Base-by-base conservation (phyloP, 176 grass and related monocot species). In the Rhynchospora tenuis region DNA sequence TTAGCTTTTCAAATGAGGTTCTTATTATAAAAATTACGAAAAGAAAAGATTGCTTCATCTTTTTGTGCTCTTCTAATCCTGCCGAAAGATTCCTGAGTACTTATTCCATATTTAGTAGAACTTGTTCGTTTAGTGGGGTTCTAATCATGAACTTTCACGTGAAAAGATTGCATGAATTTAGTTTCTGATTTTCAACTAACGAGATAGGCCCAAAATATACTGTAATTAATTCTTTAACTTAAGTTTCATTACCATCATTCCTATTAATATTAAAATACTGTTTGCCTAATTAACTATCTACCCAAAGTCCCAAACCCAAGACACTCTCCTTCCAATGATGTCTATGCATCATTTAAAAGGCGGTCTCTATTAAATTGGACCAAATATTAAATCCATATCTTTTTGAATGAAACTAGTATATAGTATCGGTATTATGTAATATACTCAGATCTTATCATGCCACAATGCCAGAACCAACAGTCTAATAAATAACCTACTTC, bases 21-120 rank as follows among this genome's bases (percentile, higher is more conserved):
- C 45, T 50, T 2, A 51, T 73, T 27, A 27, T 9, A 47, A 27
- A 52, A 74, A 74, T 7, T 74, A 26, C 16, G 12, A 74, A 73
- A 73, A 51, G 20, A 50, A 26, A 48, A 50, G 11, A 26, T 73
- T 73, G 1, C 15, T 50, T 22, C 11, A 0, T 73, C 43, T 10
- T 73, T 73, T 73, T 73, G 69, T 73, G 44, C 46, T 75, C 72
- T 54, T 75, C 13, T 54, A 73, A 73, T 73, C 45, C 20, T 28
- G 19, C 47, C 3, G 47, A 75, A 75, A 75, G 72, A 75, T 75
- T 26, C 20, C 51, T 8, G 23, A 52, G 14, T 12, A 19, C 72
- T 76, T 51, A 55, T 16, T 55, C 72, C 48, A 76, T 55, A 55
- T 17, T 55, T 55, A 29, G 23, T 76, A 55, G 2, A 55, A 7